These are phyloP conservation scores for Rhodotorula diobovata DNA, from an alignment of 768 basidiomycete species.

Conservation along the genomic window DNA sequence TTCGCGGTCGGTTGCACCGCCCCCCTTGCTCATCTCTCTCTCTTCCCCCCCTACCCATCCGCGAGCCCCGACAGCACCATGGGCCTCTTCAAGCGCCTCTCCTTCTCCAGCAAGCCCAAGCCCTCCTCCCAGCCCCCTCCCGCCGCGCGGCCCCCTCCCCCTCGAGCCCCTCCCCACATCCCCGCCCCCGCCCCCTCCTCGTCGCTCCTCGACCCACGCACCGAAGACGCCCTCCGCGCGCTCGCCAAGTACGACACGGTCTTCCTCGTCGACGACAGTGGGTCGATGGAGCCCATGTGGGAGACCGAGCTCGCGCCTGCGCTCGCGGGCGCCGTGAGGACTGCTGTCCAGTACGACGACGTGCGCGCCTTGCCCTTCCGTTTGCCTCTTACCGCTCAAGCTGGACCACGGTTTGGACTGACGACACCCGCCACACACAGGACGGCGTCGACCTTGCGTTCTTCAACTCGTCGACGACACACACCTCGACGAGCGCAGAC, in stretches of 20 bases:
- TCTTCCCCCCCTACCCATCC: not conserved
- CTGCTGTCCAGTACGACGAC: not conserved
- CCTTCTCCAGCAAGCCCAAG: not conserved
- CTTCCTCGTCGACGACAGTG: not conserved
- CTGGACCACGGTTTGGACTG: too few species aligned
- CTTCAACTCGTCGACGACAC: conserved; percentile 29
- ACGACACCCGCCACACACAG: too few species aligned
- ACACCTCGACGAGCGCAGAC: conserved; percentile 5
- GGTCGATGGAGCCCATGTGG: not conserved
- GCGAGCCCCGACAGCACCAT: not conserved
- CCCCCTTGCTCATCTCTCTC: not conserved
- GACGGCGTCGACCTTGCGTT: conserved; percentile 32
- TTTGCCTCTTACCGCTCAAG: not conserved
- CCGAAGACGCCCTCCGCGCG: not conserved
- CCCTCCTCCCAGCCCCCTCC: not conserved
- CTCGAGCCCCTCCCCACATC: too few species aligned
- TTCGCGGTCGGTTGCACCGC: too few species aligned
- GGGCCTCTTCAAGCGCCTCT: not conserved
- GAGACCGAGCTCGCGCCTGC: not conserved
- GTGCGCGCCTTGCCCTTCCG: not conserved
- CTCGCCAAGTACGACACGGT: not conserved
- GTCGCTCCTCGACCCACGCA: not conserved
- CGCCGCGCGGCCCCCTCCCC: not conserved
- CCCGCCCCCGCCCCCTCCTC: not conserved
- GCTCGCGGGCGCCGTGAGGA: not conserved